These are phyloP conservation scores for Bacterosira constricta DNA, from an alignment of 108 stramenopile genomes.

Conservation along the genomic window DNA sequence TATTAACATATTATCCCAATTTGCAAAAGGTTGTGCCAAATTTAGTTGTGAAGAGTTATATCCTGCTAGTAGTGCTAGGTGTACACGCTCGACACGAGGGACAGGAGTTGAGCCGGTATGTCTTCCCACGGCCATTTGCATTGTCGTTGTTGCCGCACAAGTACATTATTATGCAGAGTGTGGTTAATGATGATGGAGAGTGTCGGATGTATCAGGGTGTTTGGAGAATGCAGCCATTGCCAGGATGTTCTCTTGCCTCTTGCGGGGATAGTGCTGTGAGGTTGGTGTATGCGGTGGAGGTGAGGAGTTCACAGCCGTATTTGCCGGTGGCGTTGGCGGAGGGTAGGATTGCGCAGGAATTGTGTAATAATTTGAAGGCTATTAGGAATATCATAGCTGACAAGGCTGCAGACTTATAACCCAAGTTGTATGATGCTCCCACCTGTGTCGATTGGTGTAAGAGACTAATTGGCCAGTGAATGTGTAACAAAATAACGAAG, in stretches of 20 bases:
- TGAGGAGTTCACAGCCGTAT: conserved; percentile 79
- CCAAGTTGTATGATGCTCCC: not conserved
- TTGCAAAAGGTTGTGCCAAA: conserved; percentile 87
- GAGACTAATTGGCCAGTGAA: not conserved
- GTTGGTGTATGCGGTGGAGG: conserved; percentile 90
- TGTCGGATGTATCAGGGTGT: conserved; percentile 92
- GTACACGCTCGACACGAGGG: conserved; percentile 52
- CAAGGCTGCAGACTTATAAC: no score
- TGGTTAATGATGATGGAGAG: conserved; percentile 82
- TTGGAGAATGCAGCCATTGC: conserved; percentile 88
- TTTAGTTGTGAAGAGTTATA: conserved; percentile 75
- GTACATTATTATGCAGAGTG: conserved; percentile 89
- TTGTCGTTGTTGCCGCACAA: conserved; percentile 66
- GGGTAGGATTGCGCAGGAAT: conserved; percentile 75
- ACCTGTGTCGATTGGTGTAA: not conserved
- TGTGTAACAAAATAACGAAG: no score
- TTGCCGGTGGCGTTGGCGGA: conserved; percentile 86
- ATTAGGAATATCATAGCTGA: conserved; percentile 54
- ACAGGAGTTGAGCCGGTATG: conserved; percentile 59
- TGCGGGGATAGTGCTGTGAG: conserved; percentile 72
- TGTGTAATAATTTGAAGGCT: conserved; percentile 78
- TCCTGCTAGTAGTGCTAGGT: conserved; percentile 60
- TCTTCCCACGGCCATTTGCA: conserved; percentile 84
- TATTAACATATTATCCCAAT: conserved; percentile 82
- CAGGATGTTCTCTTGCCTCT: conserved; percentile 78